Conservation (phyloP, 2,329 filamentous ascomycete genomes). For the Cucurbitaria berberidis region DNA sequence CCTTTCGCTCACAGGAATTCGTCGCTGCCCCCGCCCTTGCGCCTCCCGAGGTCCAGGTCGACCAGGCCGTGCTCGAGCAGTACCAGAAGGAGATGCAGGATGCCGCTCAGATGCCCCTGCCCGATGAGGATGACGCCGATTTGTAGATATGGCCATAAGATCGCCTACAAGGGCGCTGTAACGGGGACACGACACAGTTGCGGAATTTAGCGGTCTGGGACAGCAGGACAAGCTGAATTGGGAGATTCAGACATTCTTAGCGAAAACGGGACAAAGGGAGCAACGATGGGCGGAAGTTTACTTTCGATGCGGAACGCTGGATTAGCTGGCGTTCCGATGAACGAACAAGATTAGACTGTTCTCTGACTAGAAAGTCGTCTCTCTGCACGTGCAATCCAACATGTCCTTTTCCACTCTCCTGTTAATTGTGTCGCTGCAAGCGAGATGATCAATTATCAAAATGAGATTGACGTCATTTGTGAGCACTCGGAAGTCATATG, state of each 20-base stretch:
- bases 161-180: slow-evolving; percentile 29
- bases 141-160: slow-evolving; percentile 53
- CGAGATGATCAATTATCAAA: no score
- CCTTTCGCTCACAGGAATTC: slow-evolving; percentile 72
- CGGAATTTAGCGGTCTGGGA: slow-evolving; percentile 31
- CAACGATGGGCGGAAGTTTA: slow-evolving; percentile 27
- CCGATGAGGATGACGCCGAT: slow-evolving; percentile 87
- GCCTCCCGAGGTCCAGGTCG: slow-evolving; percentile 88
- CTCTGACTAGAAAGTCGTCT: neutral
- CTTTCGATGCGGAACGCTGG: slow-evolving; percentile 34
- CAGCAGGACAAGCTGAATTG: slow-evolving; percentile 24
- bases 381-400: neutral
- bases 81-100: slow-evolving; percentile 89
- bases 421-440: neutral
- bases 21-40: slow-evolving; percentile 94
- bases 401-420: no score
- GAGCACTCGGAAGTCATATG: neutral
- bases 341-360: slow-evolving; percentile 38
- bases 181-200: slow-evolving; percentile 37
- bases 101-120: slow-evolving; percentile 83
- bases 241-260: slow-evolving; percentile 36
- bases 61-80: slow-evolving; percentile 78
- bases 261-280: slow-evolving; percentile 31
- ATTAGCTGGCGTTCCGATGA: slow-evolving; percentile 43
- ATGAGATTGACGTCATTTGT: no score